Conservation (phyloP, 345 rosid genomes). For the Punica granatum region DNA sequence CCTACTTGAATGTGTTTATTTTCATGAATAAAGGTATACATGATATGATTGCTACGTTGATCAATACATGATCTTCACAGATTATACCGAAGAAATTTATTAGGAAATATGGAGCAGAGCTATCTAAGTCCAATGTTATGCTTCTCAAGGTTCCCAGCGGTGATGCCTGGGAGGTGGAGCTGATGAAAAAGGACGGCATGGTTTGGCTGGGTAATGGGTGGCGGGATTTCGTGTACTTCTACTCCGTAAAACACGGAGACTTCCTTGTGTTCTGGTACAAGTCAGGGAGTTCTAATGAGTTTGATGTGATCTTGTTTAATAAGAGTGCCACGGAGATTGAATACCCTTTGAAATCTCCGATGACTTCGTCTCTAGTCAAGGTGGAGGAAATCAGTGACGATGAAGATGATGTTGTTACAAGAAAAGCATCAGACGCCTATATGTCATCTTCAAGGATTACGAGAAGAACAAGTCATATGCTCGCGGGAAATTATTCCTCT, state of each 20-base stretch:
- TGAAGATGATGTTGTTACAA: neutral
- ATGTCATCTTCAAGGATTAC: neutral
- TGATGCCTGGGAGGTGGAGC: slow-evolving; percentile 12
- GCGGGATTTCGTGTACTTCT: slow-evolving; percentile 9
- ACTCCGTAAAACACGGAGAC: slow-evolving; percentile 8
- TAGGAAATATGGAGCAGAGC: slow-evolving; percentile 9
- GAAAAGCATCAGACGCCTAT: neutral
- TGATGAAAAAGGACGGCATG: neutral
- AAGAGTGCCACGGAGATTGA: slow-evolving; percentile 8
- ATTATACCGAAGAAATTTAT: slow-evolving; percentile 16
- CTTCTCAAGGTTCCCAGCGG: slow-evolving; percentile 15
- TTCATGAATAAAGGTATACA: no score
- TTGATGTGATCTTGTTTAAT: slow-evolving; percentile 10
- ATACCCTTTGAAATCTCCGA: neutral
- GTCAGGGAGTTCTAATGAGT: neutral
- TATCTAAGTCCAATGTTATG: neutral
- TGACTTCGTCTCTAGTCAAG: neutral
- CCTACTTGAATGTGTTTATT: no score
- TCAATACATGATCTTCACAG: slow-evolving; percentile 7
- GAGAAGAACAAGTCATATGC: neutral
- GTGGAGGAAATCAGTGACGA: neutral
- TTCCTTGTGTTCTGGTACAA: slow-evolving; percentile 9
- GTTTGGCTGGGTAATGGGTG: slow-evolving; percentile 12
- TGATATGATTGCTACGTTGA: no score
- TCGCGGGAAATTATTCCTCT: no score